Conservation (phyloP, 2,329 filamentous ascomycete genomes). For the Xylariaceae sp. region DNA sequence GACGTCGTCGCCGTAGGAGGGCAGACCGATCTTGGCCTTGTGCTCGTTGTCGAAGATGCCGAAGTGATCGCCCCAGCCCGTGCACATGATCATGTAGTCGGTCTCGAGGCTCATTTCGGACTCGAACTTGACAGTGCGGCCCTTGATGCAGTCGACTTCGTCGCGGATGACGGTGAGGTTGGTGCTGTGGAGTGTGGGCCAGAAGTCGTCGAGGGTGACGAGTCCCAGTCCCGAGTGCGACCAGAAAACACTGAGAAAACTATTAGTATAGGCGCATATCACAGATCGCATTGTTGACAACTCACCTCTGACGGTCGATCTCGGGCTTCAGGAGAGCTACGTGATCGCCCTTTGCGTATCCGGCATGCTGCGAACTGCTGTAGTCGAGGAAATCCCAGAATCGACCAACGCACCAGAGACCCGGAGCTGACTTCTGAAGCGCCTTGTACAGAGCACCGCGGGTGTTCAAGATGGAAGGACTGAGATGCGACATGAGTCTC, state of each 20-base stretch:
- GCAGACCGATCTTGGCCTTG: constrained; percentile 23
- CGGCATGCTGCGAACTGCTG: constrained; percentile 20
- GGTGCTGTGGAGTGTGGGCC: constrained; percentile 22
- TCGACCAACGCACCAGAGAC: constrained; percentile 19
- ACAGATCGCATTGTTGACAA: neutral
- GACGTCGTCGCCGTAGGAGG: constrained; percentile 13
- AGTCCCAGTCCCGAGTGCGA: constrained; percentile 23
- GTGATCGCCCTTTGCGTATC: constrained; percentile 23
- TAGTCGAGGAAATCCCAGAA: constrained; percentile 25
- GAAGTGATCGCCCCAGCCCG: constrained; percentile 29
- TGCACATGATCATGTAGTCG: constrained; percentile 29
- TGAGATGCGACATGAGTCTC: constrained; percentile 23
- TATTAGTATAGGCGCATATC: neutral
- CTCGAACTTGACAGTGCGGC: constrained; percentile 18
- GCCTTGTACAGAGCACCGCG: constrained; percentile 18
- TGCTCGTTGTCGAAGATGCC: constrained; percentile 25
- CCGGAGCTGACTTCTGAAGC: constrained; percentile 17
- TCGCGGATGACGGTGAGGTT: constrained; percentile 20
- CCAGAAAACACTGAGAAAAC: constrained; percentile 24
- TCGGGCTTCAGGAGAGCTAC: constrained; percentile 22
- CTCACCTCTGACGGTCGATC: constrained; percentile 26
- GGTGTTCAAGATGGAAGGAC: constrained; percentile 24
- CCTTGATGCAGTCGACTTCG: constrained; percentile 17
- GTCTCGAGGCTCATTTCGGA: constrained; percentile 14
- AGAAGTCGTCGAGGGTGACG: constrained; percentile 24